These are phyloP conservation scores for Sphagnum tenellum DNA, from an alignment of 225 moss, liverwort and hornwort genomes.

Conservation along the genomic window DNA sequence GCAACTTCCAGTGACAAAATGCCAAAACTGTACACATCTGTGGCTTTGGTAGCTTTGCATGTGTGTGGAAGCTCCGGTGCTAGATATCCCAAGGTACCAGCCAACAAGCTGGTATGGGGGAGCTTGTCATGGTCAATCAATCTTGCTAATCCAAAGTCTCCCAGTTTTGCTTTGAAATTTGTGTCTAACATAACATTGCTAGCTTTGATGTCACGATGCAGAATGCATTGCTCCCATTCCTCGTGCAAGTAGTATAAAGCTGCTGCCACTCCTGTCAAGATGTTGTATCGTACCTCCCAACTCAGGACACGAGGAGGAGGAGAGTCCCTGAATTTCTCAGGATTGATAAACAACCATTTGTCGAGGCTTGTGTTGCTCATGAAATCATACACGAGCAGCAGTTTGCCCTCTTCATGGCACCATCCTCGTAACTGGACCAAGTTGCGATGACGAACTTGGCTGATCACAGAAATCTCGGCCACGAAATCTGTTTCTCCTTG, in stretches of 20 bases:
- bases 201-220: conserved; percentile 54
- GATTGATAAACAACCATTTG: conserved; percentile 20
- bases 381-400: conserved; percentile 37
- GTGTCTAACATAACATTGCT: conserved; percentile 43
- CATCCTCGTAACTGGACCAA: conserved; percentile 27
- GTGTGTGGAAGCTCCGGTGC: conserved; percentile 61
- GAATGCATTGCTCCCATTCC: conserved; percentile 54
- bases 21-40: conserved; percentile 83
- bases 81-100: conserved; percentile 48
- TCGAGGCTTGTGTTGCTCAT: conserved; percentile 49
- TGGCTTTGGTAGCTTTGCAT: conserved; percentile 38
- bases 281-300: conserved; percentile 36
- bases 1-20: conserved; percentile 62
- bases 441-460: conserved; percentile 50
- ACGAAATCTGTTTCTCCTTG: conserved; percentile 45
- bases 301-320: conserved; percentile 10
- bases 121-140: conserved; percentile 47
- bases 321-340: neutral
- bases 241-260: conserved; percentile 54
- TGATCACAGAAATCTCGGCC: conserved; percentile 48
- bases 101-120: conserved; percentile 43
- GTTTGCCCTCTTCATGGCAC: conserved; percentile 14
- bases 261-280: conserved; percentile 32
- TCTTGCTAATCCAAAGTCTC: conserved; percentile 52
- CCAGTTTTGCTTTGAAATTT: conserved; percentile 40